Evolutionary conservation across 345 rosid genomes (phyloP), one percentile per base, ranked within the genome.

Genomic region (Lepidium aucheri): DNA sequence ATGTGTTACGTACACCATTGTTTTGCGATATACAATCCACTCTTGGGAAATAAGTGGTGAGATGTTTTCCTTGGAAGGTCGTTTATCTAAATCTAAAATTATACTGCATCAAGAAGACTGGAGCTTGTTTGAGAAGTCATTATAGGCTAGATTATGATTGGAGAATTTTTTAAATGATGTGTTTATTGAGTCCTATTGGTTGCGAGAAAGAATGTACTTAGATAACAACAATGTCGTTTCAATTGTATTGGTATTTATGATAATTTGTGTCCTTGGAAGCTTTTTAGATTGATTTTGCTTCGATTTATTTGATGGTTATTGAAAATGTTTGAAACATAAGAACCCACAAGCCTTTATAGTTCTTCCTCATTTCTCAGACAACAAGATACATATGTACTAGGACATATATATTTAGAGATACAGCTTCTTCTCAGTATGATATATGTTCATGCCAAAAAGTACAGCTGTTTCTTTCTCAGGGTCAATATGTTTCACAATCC

Each of bases 381-480:
- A 34, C 62, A 60, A 42, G 33, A 53, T 22, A 69, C 35, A 51
- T 6, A 33, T 9, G 55, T 53, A 13, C 52, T 3, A 38, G 8
- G 7, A 52, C 13, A 58, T 49, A 34, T 50, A 18, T 3, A 20
- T 15, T 60, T 38, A 12, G 38, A 33, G 22, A 35, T 13, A 20
- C 6, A 26, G 7, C 6, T 32, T 53, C 33, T 20, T 20, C 2
- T 73, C 59, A 61, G 83, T 52, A 73, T 61, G 62, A 22, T 96
- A 93, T 28, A 94, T 84, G 66, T 86, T 90, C 80, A 60, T 85
- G 26, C 99, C 97, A 63, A 86, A 94, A 45, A 90, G 92, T 68
- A 85, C 87, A 4, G 77, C 62, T 67, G 90, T 90, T 58, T 85
- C 97, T 73, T 80, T 79, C 67, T 82, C 22, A 0, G 96, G 96